Evolutionary conservation across 352 stramenopile genomes (phyloP), one percentile per base, ranked within the genome.

Genomic region (Globisporangium takayamanum): DNA sequence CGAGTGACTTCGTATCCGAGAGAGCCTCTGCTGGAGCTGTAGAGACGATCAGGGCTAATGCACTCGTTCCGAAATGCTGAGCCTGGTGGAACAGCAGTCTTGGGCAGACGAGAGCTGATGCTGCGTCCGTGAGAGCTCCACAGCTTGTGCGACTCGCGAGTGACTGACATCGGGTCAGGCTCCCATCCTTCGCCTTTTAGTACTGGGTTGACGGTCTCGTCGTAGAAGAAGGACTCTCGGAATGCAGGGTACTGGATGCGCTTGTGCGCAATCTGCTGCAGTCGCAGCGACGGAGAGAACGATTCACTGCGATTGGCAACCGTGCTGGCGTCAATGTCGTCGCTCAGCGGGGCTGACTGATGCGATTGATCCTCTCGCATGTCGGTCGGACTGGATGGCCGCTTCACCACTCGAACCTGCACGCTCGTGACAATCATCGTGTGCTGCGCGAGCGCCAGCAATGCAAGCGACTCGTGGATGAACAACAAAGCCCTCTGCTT

Each of bases 11-110:
- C 74, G 48, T 90, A 89, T 20, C 80, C 80, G 14, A 90, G 54
- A 0, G 76, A 74, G 36, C 78, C 69, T 39, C 55, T 67, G 39
- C 66, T 87, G 14, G 74, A 79, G 66, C 76, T 90, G 58, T 90
- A 90, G 22, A 90, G 73, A 39, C 79, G 73, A 58, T 90, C 80
- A 15, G 74, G 64, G 55, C 78, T 87, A 0, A 76, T 52, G 39
- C 72, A 81, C 25, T 84, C 68, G 68, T 87, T 88, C 37, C 66
- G 69, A 47, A 90, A 90, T 1, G 80, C 80, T 5, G 80, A 86
- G 18, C 80, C 80, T 2, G 76, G 76, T 33, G 73, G 68, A 18
- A 80, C 73, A 0, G 66, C 72, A 0, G 80, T 89, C 67, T 76
- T 86, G n/a, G 72, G 72, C 30, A 81, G 55, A 2, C 78, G 63